Evolutionary conservation across 371 early-diverging fungal species (phyloP).

Genomic region (Zopfochytrium polystomum): DNA sequence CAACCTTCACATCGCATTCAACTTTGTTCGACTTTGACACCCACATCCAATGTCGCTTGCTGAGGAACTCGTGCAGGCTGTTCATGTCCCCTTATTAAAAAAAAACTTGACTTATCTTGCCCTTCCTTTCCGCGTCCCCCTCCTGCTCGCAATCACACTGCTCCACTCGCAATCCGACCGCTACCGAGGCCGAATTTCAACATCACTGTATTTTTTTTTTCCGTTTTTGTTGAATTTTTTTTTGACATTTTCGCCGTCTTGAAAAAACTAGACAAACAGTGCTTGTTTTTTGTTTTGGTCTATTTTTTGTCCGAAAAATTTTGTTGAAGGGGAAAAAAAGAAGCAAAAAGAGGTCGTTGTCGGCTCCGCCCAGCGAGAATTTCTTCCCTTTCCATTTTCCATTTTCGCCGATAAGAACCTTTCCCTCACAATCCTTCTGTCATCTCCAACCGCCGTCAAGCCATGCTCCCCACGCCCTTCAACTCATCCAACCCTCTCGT

Average conservation of each 20-base stretch:
- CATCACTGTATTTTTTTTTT: no score
- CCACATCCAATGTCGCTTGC: no score
- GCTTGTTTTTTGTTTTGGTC: not conserved
- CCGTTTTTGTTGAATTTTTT: no score
- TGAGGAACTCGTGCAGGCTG: no score
- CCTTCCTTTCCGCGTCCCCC: no score
- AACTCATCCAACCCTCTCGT: not conserved
- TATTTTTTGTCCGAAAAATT: not conserved
- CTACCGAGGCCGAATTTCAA: no score
- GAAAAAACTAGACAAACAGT: not conserved
- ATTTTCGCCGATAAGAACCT: not conserved
- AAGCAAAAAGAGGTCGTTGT: not conserved
- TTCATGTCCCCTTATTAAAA: no score
- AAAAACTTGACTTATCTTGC: no score
- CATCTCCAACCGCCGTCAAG: not conserved
- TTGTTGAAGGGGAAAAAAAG: not conserved
- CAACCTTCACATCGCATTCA: no score
- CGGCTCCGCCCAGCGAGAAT: not conserved
- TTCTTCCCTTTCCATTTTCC: not conserved
- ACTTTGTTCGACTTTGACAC: no score
- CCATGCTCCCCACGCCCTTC: not conserved
- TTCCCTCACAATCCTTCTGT: not conserved
- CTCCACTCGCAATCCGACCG: no score
- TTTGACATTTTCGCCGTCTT: not conserved
- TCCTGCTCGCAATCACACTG: no score